phyloP scores from a whole-genome alignment of 1,139 yeast genomes.

The Candida sp. region DNA sequence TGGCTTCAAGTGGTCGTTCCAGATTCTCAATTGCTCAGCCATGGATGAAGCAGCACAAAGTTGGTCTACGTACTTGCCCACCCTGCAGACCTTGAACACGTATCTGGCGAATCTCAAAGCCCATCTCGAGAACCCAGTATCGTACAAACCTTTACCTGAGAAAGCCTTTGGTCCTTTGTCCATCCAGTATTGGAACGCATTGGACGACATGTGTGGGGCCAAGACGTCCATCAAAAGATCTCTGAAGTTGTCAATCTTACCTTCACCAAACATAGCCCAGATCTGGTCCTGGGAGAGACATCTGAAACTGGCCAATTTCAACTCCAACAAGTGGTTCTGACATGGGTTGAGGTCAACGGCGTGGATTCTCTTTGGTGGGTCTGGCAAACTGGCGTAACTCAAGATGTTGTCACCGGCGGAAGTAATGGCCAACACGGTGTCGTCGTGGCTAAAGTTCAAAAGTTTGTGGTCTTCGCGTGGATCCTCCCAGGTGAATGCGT shows the following conservation, averaged over 20 bases:
- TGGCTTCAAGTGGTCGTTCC: slow-evolving; percentile 69
- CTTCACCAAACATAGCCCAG: slow-evolving; percentile 81
- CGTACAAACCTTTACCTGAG: slow-evolving; percentile 63
- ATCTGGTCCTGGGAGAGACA: slow-evolving; percentile 60
- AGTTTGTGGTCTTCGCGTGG: slow-evolving; percentile 80
- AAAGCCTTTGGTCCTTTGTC: slow-evolving; percentile 65
- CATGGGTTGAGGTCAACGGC: slow-evolving; percentile 87
- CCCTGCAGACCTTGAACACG: slow-evolving; percentile 62
- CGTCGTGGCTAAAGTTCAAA: slow-evolving; percentile 61
- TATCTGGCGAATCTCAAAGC: slow-evolving; percentile 71
- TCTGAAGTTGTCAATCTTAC: slow-evolving; percentile 57
- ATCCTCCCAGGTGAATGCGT: slow-evolving; percentile 92
- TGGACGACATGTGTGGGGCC: slow-evolving; percentile 75
- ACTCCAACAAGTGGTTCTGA: slow-evolving; percentile 80
- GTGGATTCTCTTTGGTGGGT: slow-evolving; percentile 77
- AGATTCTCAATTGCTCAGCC: slow-evolving; percentile 63
- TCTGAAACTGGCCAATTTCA: slow-evolving; percentile 74
- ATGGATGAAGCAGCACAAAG: slow-evolving; percentile 64
- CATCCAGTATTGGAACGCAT: slow-evolving; percentile 84
- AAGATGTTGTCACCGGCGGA: slow-evolving; percentile 87
- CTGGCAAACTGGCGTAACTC: slow-evolving; percentile 71
- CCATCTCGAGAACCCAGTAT: slow-evolving; percentile 89
- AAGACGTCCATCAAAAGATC: slow-evolving; percentile 53
- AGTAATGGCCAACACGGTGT: slow-evolving; percentile 81
- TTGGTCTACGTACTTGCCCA: slow-evolving; percentile 51